Percentiles rank a stretch among this genome's conserved stretches.
Conservation (phyloP, 257 asterid species). For the Solanum peruvianum region DNA sequence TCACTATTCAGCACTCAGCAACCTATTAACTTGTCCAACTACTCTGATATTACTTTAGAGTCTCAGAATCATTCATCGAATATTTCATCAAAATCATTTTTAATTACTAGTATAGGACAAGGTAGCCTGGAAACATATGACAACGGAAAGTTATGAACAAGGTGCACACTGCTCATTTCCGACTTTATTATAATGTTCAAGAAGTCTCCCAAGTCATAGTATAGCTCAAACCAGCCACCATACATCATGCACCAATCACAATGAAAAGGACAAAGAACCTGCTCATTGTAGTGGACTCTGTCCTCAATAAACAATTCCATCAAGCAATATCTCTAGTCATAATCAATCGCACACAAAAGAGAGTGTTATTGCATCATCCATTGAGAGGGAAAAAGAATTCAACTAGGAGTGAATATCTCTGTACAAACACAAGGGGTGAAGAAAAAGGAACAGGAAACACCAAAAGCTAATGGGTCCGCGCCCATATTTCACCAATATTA, state of each 20-base stretch:
- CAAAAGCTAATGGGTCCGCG: slow-evolving; percentile 25
- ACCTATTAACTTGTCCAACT: background rate
- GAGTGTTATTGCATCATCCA: slow-evolving; percentile 2
- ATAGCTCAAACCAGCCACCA: slow-evolving; percentile 16
- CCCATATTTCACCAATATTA: slow-evolving; percentile 31
- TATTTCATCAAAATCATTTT: background rate
- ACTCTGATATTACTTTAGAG: background rate
- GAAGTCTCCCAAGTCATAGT: slow-evolving; percentile 7
- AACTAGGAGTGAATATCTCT: slow-evolving; percentile 13
- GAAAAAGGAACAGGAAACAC: slow-evolving; percentile 10
- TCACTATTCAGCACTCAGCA: background rate
- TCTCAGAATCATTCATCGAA: background rate
- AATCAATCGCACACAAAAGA: slow-evolving; percentile 11
- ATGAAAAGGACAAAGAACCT: slow-evolving; percentile 33
- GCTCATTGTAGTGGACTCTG: slow-evolving; percentile 36
- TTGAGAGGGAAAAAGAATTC: background rate
- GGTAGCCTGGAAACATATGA: slow-evolving; percentile 1
- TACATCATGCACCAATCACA: slow-evolving; percentile 16
- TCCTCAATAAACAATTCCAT: slow-evolving; percentile 35
- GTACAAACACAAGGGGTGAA: background rate
- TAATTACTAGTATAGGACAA: background rate
- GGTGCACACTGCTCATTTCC: slow-evolving; percentile 18
- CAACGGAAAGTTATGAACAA: background rate
- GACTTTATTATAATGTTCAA: slow-evolving; percentile 12
- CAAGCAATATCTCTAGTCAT: slow-evolving; percentile 31